Evolutionary conservation across 1,139 yeast species (phyloP), one percentile per base, ranked within the genome.

Genomic region (Lodderomyces theae): DNA sequence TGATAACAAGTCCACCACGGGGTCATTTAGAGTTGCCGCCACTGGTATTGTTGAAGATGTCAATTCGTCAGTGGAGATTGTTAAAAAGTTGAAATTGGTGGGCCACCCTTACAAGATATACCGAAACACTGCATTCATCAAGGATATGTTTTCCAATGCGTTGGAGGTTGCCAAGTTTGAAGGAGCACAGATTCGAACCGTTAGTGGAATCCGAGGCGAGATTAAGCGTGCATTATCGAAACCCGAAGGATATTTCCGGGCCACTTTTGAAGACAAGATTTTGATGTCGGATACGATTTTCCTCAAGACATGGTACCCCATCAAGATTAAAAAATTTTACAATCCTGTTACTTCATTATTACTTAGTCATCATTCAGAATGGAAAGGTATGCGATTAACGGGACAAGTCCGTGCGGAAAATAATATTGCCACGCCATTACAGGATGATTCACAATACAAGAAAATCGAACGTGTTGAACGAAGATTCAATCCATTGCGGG

Each of bases 151-250:
- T 61, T 75, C 84, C 21, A 83, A 94, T 44, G 77, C 95, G 0
- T 74, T 94, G 63, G 99, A 94, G 66, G 96, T 90, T 43, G 97
- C 97, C 35, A 87, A 90, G 60, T 94, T 94, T 58, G 98, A 94
- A 69, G 99, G 99, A 43, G 98, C 98, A 0, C 83, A 90, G 33
- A 87, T 94, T 56, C 83, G 90, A 62, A 92, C 98, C 0, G 98
- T 94, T 5, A 87, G 96, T 3, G 98, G 99, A 43, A 88, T 94
- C 45, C 73, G 98, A 54, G 99, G 99, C 61, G 98, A 94, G 63
- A 90, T 94, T 52, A 94, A 94, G 60, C 77, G 97, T 51, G 98
- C 97, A 0, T 71, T 94, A 48, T 79, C 96, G 6, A 86, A 86
- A 51, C 97, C 97, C 0, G 97, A 90, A 45, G 99, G 99, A n/a